Conservation (phyloP, 2,329 filamentous ascomycete genomes). For the Byssoonygena ceratinophila region DNA sequence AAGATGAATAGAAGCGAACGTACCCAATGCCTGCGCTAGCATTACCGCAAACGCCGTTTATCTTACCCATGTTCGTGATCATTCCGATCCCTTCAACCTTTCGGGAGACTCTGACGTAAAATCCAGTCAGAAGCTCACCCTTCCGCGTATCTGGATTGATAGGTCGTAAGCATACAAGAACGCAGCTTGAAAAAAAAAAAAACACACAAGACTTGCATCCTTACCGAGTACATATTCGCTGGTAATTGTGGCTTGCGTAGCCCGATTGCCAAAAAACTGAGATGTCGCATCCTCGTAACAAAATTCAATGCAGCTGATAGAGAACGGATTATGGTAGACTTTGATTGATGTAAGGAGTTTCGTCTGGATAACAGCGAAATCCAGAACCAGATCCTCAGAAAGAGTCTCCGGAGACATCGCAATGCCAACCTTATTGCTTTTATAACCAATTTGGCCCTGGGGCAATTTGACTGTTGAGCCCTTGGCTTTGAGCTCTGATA, state of each 20-base stretch:
- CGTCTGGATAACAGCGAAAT: slow-evolving; percentile 55
- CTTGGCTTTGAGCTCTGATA: slow-evolving; percentile 60
- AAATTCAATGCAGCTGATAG: slow-evolving; percentile 82
- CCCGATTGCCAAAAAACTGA: slow-evolving; percentile 76
- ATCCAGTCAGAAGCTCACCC: slow-evolving; percentile 80
- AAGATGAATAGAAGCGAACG: slow-evolving; percentile 31
- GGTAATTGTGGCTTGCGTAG: slow-evolving; percentile 49
- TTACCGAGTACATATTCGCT: slow-evolving; percentile 68
- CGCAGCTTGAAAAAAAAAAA: not conserved
- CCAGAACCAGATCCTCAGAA: slow-evolving; percentile 62
- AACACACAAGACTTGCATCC: slow-evolving; percentile 28
- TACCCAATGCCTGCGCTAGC: slow-evolving; percentile 69
- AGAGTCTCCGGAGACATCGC: slow-evolving; percentile 56
- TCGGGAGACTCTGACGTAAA: slow-evolving; percentile 72
- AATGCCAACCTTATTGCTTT: slow-evolving; percentile 61
- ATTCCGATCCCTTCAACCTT: slow-evolving; percentile 76
- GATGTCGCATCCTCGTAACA: slow-evolving; percentile 76
- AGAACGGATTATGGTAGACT: slow-evolving; percentile 60
- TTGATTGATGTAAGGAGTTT: slow-evolving; percentile 65
- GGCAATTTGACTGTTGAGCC: slow-evolving; percentile 63
- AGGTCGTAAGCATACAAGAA: slow-evolving; percentile 4
- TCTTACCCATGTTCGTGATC: slow-evolving; percentile 76
- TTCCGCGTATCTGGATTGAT: slow-evolving; percentile 57
- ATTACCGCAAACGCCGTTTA: slow-evolving; percentile 77
- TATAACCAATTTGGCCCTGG: slow-evolving; percentile 62